phyloP scores from a whole-genome alignment of 2,329 filamentous ascomycete species.

The Bimuria novae-zelandiae region DNA sequence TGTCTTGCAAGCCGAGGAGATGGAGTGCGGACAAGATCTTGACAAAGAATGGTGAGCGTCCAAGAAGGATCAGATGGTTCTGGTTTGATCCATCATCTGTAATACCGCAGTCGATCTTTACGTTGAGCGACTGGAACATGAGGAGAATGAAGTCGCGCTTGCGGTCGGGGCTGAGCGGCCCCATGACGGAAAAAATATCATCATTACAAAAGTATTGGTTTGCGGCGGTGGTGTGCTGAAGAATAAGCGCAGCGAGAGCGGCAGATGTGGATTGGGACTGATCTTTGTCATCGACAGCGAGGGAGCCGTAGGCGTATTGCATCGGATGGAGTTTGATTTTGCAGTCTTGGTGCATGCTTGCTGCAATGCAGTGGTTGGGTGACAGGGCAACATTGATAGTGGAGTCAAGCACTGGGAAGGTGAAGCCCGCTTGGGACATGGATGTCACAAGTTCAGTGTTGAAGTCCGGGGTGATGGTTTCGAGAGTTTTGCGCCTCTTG shows the following conservation, averaged over 20 bases:
- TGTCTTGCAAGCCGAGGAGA: constrained; percentile 65
- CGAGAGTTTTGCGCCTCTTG: constrained; percentile 75
- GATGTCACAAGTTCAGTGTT: constrained; percentile 70
- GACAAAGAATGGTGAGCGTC: constrained; percentile 70
- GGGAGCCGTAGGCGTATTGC: constrained; percentile 45
- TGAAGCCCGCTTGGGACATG: constrained; percentile 77
- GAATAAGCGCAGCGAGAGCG: constrained; percentile 47
- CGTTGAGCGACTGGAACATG: constrained; percentile 55
- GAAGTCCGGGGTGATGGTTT: constrained; percentile 66
- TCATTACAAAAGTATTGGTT: constrained; percentile 54
- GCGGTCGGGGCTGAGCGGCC: constrained; percentile 30
- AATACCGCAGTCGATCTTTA: constrained; percentile 78
- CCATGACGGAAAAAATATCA: constrained; percentile 53
- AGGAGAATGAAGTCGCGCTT: constrained; percentile 63
- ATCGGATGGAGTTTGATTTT: constrained; percentile 48
- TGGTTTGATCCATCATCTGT: constrained; percentile 64
- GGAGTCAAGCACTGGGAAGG: constrained; percentile 67
- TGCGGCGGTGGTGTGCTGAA: constrained; percentile 49
- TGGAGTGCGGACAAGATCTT: constrained; percentile 79
- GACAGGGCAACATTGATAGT: constrained; percentile 55
- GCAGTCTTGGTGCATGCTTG: constrained; percentile 50
- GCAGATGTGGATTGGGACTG: constrained; percentile 35
- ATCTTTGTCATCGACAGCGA: constrained; percentile 35
- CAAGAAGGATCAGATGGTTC: constrained; percentile 42
- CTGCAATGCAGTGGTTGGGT: constrained; percentile 54